Evolutionary conservation across 2,329 filamentous ascomycete species (phyloP), one percentile per base, ranked within the genome.

Genomic region (Paracamarosporium sp.): DNA sequence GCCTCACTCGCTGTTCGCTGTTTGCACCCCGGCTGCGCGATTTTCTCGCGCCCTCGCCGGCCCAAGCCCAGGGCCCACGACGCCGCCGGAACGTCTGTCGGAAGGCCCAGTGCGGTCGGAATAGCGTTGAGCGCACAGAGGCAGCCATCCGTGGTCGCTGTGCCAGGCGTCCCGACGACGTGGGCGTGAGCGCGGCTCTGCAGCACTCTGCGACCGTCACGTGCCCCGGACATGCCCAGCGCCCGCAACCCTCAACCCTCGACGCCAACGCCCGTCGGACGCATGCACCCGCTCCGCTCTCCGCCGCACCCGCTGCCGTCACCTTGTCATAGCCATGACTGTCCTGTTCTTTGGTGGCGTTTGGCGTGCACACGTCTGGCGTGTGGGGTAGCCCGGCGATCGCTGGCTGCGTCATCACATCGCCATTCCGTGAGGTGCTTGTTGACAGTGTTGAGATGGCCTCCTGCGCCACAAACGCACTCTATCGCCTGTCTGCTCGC

Each of bases 331-430:
- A 12, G 31, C 24, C 5, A 28, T 50, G 45, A 22, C 20, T 30
- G 22, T 20, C 17, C 20, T 38, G 28, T 20, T 38, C 12, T 28
- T 15, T 11, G n/a, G n/a, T 13, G 20, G 8, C 33, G 17, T 17
- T 12, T n/a, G 33, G 6, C n/a, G 9, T 40, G 36, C 36, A 9
- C 4, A 28, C 9, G 8, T 6, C n/a, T 48, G 28, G 5, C 6
- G 24, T 50, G 47, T 50, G 47, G 47, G 47, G 47, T 38, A 38
- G 25, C 24, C 4, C 33, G 33, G 24, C 47, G 47, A 50, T 50
- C 33, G 6, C 20, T 40, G 25, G 22, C 33, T 40, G 45, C 47
- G 47, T 50, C 47, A 50, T 50, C 36, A 17, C 36, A 38, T 22
- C 36, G 36, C 22, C 17, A 40, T 40, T 22, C 35, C 35, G 8